phyloP scores from a whole-genome alignment of 371 early-diverging fungal genomes.

The Mortierella sp. region DNA sequence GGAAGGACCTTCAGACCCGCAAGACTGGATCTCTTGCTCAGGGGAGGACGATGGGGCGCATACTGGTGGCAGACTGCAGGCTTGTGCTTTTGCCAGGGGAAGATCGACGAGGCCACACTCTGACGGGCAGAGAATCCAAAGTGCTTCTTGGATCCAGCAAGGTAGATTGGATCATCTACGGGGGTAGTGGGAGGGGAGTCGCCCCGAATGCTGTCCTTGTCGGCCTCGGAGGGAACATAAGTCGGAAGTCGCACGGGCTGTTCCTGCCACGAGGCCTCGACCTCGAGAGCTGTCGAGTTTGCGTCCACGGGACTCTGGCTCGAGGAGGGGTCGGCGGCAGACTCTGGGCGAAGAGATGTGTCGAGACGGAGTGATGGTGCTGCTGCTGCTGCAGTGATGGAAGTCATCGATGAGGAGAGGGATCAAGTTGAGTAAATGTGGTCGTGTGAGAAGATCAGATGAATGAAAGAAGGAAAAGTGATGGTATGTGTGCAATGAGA shows the following conservation, averaged over 20 bases:
- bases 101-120: conserved; percentile 43
- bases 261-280: conserved; percentile 45
- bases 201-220: conserved; percentile 9
- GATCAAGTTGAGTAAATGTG: background rate
- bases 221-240: conserved; percentile 45
- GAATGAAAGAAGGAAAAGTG: background rate
- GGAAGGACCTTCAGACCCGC: conserved; percentile 48
- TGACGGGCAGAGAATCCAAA: conserved; percentile 49
- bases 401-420: background rate
- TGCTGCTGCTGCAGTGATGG: background rate
- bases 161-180: conserved; percentile 42
- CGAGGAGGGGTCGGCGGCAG: background rate
- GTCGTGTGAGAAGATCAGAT: background rate
- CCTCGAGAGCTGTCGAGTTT: conserved; percentile 21
- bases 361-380: conserved; percentile 6
- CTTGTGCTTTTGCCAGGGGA: conserved; percentile 56
- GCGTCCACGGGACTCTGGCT: conserved; percentile 13
- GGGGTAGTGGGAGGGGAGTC: conserved; percentile 40
- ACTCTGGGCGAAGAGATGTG: background rate
- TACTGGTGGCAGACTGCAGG: conserved; percentile 55
- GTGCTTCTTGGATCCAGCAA: conserved; percentile 38
- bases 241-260: conserved; percentile 42
- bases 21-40: conserved; percentile 44
- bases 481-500: background rate
- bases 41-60: conserved; percentile 48